Evolutionary conservation across 2,329 filamentous ascomycete species (phyloP).

Genomic region (Zelopaecilomyces penicillatus): DNA sequence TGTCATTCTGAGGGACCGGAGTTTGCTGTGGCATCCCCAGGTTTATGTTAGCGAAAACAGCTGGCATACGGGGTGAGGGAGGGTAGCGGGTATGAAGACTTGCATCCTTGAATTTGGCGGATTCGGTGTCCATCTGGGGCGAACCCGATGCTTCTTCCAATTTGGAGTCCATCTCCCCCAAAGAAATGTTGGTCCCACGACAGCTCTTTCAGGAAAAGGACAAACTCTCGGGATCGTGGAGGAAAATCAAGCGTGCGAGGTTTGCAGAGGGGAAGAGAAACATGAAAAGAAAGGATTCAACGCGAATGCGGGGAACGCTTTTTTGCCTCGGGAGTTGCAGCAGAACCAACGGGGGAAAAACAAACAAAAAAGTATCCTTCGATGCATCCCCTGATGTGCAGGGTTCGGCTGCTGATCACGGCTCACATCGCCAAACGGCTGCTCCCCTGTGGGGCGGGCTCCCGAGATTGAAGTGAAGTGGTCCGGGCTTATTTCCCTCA

Average conservation of each 20-base stretch:
- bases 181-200: no score
- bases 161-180: conserved; percentile 4
- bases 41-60: neutral
- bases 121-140: conserved; percentile 3
- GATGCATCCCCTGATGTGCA: neutral
- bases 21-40: neutral
- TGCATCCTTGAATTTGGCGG: conserved; percentile 5
- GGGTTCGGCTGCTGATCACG: neutral
- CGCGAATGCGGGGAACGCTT: neutral
- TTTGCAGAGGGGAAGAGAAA: no score
- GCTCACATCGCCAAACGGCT: neutral
- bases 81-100: neutral
- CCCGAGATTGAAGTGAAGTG: no score
- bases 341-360: no score
- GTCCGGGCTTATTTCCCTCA: no score
- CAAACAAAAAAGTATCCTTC: no score
- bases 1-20: conserved; percentile 12
- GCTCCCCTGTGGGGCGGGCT: no score
- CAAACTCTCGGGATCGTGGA: no score
- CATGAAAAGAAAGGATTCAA: no score
- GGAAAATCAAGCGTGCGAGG: no score
- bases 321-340: no score
- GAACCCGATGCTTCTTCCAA: conserved; percentile 1
- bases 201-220: no score
- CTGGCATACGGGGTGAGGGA: neutral